Evolutionary conservation across 2,329 filamentous ascomycete genomes (phyloP).

Genomic region (Diaporthe nobilis): DNA sequence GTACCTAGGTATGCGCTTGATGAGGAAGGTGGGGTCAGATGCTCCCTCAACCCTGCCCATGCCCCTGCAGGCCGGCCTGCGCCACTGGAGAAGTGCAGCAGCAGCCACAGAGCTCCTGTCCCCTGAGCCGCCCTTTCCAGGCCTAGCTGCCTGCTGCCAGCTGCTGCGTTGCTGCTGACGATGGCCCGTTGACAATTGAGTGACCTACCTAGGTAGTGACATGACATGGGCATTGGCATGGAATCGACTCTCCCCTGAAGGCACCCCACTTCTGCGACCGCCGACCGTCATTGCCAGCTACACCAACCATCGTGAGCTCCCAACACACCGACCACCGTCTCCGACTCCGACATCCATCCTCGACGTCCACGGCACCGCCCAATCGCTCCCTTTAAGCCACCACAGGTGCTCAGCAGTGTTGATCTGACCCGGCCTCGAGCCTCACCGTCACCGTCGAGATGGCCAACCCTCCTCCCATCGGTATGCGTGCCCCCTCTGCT

Average conservation of each 20-base stretch:
- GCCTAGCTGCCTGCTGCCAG: not conserved
- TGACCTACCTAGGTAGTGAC: not conserved
- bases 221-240: conserved; percentile 26
- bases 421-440: conserved; percentile 44
- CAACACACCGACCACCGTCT: conserved; percentile 1
- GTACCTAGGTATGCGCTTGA: not conserved
- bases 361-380: not conserved
- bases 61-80: not conserved
- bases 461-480: conserved; percentile 68
- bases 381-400: not conserved
- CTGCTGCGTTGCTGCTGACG: conserved; percentile 19
- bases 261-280: conserved; percentile 43
- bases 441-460: conserved; percentile 54
- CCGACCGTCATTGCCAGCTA: conserved; percentile 38
- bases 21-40: conserved; percentile 17
- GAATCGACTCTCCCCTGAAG: conserved; percentile 37
- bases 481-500: conserved; percentile 55
- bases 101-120: conserved; percentile 6
- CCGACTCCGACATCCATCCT: conserved; percentile 15
- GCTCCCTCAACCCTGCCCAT: not conserved
- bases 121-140: conserved; percentile 15
- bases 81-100: conserved; percentile 15
- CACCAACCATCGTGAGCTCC: conserved; percentile 34
- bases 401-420: not conserved
- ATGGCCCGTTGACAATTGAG: not conserved